Evolutionary conservation across 768 basidiomycete genomes (phyloP), one percentile per base, ranked within the genome.

Genomic region (Rhodotorula graminis): DNA sequence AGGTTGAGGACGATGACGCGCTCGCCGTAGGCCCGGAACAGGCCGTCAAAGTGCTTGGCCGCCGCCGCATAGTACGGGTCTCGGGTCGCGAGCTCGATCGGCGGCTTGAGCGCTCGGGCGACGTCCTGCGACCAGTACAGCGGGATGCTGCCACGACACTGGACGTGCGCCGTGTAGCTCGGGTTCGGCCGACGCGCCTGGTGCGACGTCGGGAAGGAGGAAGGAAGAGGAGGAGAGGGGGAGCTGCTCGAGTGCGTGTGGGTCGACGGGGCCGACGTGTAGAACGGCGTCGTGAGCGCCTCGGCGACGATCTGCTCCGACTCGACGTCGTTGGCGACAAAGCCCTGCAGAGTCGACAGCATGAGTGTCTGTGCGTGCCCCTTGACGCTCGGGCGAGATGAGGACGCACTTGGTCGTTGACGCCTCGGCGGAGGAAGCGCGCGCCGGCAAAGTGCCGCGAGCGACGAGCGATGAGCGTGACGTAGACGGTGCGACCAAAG

Each of bases 261-360:
- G 1, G 37, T 44, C 1, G 55, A 19, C 12, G 50, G 33, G 1
- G 37, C 46, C 16, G 71, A 72, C 0, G 57, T 53, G 56, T 74
- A 65, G 73, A 96, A 94, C 0, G 93, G 87, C 0, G 93, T 94
- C 0, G 91, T 94, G 11, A 91, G 80, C 0, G 91, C 90, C 79
- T 95, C 93, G 15, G 89, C 90, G 0, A 95, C 92, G 63, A 99
- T 95, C 78, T 99, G 96, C 80, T 99, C 96, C 0, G 93, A 96
- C 82, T 99, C 96, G 3, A 99, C 96, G 81, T 98, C 96, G 79
- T 99, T 99, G 6, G 95, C 95, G 18, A 98, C 95, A 79, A 94
- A 92, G 7, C 96, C 96, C 93, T 96, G 72, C 27, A n/a, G 29
- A 49, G 33, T 37, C 37, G n/a, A 19, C n/a, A 15, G 46, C 8